Conservation (phyloP, 257 asterid genomes). For the Coffea eugenioides region DNA sequence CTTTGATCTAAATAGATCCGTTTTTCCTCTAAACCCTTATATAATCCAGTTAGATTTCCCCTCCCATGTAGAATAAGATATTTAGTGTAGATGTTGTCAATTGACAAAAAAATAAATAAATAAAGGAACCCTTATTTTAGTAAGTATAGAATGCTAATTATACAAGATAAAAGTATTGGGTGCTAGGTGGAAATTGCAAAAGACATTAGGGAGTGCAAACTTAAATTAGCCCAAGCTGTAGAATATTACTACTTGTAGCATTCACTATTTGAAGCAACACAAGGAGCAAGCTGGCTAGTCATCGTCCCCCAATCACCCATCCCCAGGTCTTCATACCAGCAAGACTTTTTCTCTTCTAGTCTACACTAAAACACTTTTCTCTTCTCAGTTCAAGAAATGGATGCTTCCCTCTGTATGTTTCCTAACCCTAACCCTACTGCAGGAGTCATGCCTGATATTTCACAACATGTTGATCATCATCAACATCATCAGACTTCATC, state of each 20-base stretch:
- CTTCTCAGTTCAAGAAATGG: conserved; percentile 6
- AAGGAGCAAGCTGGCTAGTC: not conserved
- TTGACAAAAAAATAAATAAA: no score
- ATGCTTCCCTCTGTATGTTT: not conserved
- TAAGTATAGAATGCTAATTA: no score
- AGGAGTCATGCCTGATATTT: not conserved
- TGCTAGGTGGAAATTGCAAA: no score
- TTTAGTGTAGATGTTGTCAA: no score
- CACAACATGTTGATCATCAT: not conserved
- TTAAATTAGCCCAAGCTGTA: no score
- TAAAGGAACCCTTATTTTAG: no score
- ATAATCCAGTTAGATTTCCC: no score
- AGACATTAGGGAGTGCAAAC: no score
- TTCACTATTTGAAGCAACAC: not conserved
- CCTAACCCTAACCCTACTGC: conserved; percentile 25
- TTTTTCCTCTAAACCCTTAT: no score
- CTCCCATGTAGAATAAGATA: no score
- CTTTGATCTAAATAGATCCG: no score
- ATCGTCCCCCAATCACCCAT: not conserved
- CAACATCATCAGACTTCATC: not conserved
- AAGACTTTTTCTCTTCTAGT: not conserved
- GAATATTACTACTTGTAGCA: not conserved
- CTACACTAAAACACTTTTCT: not conserved
- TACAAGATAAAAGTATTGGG: no score
- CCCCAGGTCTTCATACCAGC: not conserved